Evolutionary conservation across 2,329 filamentous ascomycete genomes (phyloP), one percentile per base, ranked within the genome.

Genomic region (Trichoderma asperellum): DNA sequence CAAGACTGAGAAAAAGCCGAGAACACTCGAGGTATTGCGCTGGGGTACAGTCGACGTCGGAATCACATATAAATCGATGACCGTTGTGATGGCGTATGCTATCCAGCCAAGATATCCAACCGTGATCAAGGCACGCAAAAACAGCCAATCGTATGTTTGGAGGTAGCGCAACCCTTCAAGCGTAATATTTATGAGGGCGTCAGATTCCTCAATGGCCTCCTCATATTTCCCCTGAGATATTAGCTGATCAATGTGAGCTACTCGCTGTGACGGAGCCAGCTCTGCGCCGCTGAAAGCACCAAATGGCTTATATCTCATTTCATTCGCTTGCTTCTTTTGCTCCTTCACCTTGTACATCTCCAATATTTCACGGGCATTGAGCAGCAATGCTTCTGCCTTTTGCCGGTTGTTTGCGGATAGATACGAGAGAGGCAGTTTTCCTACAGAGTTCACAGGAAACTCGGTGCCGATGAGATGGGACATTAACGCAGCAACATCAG

Each of bases 301-400:
- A 76, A 91, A 99, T 0, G 94, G 91, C 64, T 85, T 88, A 80
- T 94, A 99, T 47, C 89, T 88, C 68, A 99, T 80, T 76, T 95
- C 88, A 0, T 87, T 91, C 0, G 86, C 84, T 76, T 88, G 89
- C 82, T 98, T 98, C 73, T 91, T 87, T 72, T 90, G 89, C 78
- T 98, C 95, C 81, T 99, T 99, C 70, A 99, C 92, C 32, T 88
- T 89, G 77, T 98, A 99, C 91, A 97, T 97, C 78, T 99, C 96
- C 35, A 99, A 82, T 59, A 99, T 96, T 52, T 91, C 90, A 74
- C 89, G 89, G 0, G 94, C 91, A 76, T 99, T 99, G 47, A 92
- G 90, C 24, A 97, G 83, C 6, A 93, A 89, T 1, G 94, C 95
- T 74, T 92, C 86, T 0, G 96, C 93, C 79, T 98, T 97, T 72